Evolutionary conservation across 1,139 yeast species (phyloP).

Genomic region (Blastobotrys proliferans): DNA sequence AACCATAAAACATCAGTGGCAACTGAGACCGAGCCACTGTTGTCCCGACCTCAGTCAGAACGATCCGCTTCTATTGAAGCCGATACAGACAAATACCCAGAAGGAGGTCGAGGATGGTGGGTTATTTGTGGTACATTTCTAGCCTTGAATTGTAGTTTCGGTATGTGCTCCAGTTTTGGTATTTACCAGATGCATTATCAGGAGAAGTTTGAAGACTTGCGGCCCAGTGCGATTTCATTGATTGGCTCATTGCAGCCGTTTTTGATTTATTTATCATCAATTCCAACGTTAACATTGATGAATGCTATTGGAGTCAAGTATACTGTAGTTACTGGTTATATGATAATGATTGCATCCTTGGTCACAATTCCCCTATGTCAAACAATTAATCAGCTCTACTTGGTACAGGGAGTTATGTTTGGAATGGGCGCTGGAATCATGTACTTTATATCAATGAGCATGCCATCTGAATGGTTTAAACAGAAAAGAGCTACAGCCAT

Average conservation of each 20-base stretch:
- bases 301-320: conserved; percentile 42
- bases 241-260: conserved; percentile 51
- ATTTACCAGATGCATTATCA: conserved; percentile 52
- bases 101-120: conserved; percentile 28
- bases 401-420: conserved; percentile 53
- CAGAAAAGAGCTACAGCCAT: conserved; percentile 56
- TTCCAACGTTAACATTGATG: conserved; percentile 48
- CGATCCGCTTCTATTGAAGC: conserved; percentile 2
- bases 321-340: conserved; percentile 42
- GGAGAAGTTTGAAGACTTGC: conserved; percentile 42
- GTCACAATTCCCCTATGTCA: conserved; percentile 48
- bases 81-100: conserved; percentile 23
- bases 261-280: conserved; percentile 44
- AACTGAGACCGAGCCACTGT: conserved; percentile 5
- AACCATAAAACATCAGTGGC: neutral
- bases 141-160: conserved; percentile 32
- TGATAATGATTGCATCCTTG: conserved; percentile 44
- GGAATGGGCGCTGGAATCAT: conserved; percentile 59
- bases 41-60: neutral
- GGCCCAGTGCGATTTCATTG: conserved; percentile 41
- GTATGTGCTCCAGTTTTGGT: conserved; percentile 51
- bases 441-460: conserved; percentile 56
- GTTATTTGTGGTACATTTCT: conserved; percentile 25
- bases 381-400: conserved; percentile 49
- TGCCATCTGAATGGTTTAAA: conserved; percentile 59